phyloP scores from a whole-genome alignment of 352 stramenopile genomes.

The Pythium aquatile region DNA sequence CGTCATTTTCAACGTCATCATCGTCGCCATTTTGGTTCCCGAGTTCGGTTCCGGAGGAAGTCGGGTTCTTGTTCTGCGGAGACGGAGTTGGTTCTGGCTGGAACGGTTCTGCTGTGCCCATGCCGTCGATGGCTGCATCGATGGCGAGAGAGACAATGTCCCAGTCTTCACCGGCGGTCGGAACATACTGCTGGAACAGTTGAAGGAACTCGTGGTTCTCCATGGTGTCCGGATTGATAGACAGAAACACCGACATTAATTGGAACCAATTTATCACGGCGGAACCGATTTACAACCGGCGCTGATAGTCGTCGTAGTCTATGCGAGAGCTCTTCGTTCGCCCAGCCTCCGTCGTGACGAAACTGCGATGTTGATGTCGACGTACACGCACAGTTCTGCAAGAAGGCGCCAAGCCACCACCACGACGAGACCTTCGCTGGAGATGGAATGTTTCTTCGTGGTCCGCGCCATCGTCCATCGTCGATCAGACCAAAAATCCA shows the following conservation, averaged over 20 bases:
- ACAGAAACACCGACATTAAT: background rate
- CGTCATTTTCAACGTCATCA: slow-evolving; percentile 4
- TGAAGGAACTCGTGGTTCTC: background rate
- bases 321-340: too few relatives aligned
- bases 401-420: too few relatives aligned
- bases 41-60: background rate
- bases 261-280: too few relatives aligned
- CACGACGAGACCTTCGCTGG: too few relatives aligned
- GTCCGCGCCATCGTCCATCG: background rate
- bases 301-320: too few relatives aligned
- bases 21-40: background rate
- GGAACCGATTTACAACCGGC: too few relatives aligned
- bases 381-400: too few relatives aligned
- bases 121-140: slow-evolving; percentile 17
- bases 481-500: background rate
- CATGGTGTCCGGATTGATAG: background rate
- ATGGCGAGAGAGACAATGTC: slow-evolving; percentile 15
- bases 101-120: background rate
- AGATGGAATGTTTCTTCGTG: background rate
- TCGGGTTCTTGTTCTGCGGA: too few relatives aligned
- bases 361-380: too few relatives aligned
- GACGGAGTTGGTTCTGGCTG: background rate
- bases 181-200: slow-evolving; percentile 5
- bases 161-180: slow-evolving; percentile 3
- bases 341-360: too few relatives aligned